These are phyloP conservation scores for Talaromyces amestolkiae DNA, from an alignment of 2,329 filamentous ascomycete species.

Conservation along the genomic window DNA sequence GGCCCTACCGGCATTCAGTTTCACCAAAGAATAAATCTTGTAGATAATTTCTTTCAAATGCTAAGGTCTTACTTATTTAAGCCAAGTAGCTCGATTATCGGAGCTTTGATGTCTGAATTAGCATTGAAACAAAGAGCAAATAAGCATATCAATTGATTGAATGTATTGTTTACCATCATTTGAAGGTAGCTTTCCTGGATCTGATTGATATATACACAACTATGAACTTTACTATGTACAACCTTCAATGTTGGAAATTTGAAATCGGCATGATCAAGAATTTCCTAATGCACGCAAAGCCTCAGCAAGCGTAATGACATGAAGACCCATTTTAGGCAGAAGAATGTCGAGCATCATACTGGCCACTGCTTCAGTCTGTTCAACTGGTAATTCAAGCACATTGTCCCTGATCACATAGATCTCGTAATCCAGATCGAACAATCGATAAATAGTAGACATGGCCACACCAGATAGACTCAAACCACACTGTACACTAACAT, in stretches of 20 bases:
- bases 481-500: slow-evolving; percentile 33
- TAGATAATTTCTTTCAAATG: background rate
- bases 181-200: background rate
- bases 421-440: slow-evolving; percentile 47
- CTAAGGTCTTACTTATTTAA: background rate
- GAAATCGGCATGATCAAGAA: slow-evolving; percentile 8
- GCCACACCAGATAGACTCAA: slow-evolving; percentile 45
- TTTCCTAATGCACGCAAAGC: slow-evolving; percentile 19
- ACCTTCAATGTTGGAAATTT: background rate
- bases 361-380: slow-evolving; percentile 23
- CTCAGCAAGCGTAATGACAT: slow-evolving; percentile 23
- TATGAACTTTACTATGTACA: background rate
- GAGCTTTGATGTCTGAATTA: no score
- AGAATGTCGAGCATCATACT: slow-evolving; percentile 26
- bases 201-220: background rate
- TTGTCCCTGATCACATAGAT: slow-evolving; percentile 42
- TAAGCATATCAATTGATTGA: no score
- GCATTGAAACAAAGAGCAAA: background rate
- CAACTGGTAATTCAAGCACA: slow-evolving; percentile 31
- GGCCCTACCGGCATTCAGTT: background rate
- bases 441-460: slow-evolving; percentile 42
- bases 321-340: slow-evolving; percentile 30
- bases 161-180: background rate
- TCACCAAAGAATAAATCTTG: background rate
- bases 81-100: no score